Conservation (phyloP, 2,329 filamentous ascomycete genomes). For the Trichoderma sp. region DNA sequence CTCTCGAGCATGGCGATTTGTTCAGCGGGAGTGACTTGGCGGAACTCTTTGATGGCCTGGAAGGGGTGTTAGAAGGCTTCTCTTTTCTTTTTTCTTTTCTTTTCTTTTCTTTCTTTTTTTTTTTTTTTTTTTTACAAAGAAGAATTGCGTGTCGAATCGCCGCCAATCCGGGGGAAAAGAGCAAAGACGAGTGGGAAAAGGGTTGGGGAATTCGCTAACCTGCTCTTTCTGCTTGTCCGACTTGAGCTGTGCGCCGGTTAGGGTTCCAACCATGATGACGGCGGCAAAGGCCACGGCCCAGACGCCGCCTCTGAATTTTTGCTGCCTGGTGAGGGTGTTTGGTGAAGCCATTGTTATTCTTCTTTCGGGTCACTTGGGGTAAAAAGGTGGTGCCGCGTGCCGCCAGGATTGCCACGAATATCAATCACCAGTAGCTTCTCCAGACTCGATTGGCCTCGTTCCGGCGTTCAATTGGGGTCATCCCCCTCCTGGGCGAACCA, state of each 20-base stretch:
- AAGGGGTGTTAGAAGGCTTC: background rate
- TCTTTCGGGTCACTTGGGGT: background rate
- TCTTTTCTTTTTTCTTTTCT: no score
- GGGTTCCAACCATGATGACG: slow-evolving; percentile 45
- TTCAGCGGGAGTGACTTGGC: slow-evolving; percentile 39
- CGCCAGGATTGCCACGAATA: background rate
- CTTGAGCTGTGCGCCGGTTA: slow-evolving; percentile 50
- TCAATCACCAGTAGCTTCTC: slow-evolving; percentile 29
- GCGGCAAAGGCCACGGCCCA: slow-evolving; percentile 46
- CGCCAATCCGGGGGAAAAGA: background rate
- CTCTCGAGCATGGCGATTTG: slow-evolving; percentile 45
- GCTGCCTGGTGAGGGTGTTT: slow-evolving; percentile 29
- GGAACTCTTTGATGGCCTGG: slow-evolving; percentile 38
- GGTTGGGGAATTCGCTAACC: slow-evolving; percentile 27
- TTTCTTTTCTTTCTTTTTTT: no score
- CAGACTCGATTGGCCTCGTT: slow-evolving; percentile 28
- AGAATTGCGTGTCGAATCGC: no score
- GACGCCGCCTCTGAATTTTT: slow-evolving; percentile 35
- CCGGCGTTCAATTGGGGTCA: slow-evolving; percentile 25
- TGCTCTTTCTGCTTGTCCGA: slow-evolving; percentile 45
- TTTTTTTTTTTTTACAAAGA: no score
- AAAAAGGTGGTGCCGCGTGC: background rate
- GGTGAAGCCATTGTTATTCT: background rate
- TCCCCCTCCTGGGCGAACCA: slow-evolving; percentile 16
- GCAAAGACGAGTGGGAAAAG: background rate